phyloP scores from a whole-genome alignment of 257 asterid species.

The Przewalskia tangutica region DNA sequence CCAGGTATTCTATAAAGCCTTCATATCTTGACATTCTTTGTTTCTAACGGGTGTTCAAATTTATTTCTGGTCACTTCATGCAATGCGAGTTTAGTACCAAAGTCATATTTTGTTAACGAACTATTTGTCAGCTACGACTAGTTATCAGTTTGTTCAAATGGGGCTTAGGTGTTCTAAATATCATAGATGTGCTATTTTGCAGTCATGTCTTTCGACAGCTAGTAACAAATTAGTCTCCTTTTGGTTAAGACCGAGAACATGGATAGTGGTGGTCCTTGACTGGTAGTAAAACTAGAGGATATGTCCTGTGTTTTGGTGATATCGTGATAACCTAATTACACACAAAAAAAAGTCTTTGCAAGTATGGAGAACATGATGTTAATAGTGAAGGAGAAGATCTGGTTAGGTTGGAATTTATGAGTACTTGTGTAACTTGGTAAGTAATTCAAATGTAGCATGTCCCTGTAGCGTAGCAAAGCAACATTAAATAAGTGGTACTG shows the following conservation, averaged over 20 bases:
- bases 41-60: background rate
- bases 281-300: background rate
- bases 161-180: background rate
- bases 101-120: background rate
- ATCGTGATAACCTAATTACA: no score
- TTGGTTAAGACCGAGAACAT: background rate
- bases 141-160: background rate
- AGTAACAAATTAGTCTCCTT: background rate
- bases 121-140: background rate
- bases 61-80: background rate
- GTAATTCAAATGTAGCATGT: background rate
- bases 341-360: no score
- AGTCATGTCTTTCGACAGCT: background rate
- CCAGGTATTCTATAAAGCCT: slow-evolving; percentile 46
- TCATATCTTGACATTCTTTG: background rate
- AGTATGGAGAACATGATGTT: no score
- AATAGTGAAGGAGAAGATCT: no score
- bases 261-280: background rate
- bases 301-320: no score
- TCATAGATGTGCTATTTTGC: background rate
- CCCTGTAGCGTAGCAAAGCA: slow-evolving; percentile 3
- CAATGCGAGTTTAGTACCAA: background rate
- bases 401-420: slow-evolving; percentile 3
- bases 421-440: background rate
- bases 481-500: background rate